phyloP scores from a whole-genome alignment of 78 protist species.

The Dictyostelium intermedium region DNA sequence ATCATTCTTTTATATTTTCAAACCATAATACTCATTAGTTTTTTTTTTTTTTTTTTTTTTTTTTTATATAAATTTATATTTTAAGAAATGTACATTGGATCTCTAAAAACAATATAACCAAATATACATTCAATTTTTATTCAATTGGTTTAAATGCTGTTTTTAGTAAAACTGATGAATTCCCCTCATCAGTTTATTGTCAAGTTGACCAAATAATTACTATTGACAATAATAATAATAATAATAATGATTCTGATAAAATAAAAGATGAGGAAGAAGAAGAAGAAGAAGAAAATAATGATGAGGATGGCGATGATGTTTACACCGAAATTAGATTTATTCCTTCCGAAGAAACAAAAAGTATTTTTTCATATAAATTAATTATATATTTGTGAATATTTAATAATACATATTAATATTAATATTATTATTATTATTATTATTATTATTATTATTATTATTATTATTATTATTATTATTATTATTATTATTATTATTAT shows the following conservation, averaged over 20 bases:
- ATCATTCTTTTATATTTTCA: no score
- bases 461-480: neutral
- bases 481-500: neutral
- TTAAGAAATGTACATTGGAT: conserved; percentile 25
- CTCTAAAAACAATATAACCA: neutral
- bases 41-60: neutral
- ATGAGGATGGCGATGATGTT: neutral
- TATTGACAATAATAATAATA: neutral
- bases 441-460: neutral
- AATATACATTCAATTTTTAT: conserved; percentile 3
- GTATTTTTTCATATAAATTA: neutral
- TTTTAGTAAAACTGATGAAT: neutral
- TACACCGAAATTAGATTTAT: conserved; percentile 33
- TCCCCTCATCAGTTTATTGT: neutral
- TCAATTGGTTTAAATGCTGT: conserved; percentile 25
- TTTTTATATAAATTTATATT: neutral
- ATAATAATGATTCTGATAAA: neutral
- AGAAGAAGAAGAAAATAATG: neutral
- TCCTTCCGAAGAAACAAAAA: neutral
- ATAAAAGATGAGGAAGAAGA: neutral
- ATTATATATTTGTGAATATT: no score
- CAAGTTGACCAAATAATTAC: neutral
- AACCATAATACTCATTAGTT: no score
- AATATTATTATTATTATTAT: neutral
- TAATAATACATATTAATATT: no score